A percentile compares a stretch with the other conserved stretches of the same genome.
Conservation (phyloP, 202 grass and related monocot genomes). For the Eragrostis tef region DNA sequence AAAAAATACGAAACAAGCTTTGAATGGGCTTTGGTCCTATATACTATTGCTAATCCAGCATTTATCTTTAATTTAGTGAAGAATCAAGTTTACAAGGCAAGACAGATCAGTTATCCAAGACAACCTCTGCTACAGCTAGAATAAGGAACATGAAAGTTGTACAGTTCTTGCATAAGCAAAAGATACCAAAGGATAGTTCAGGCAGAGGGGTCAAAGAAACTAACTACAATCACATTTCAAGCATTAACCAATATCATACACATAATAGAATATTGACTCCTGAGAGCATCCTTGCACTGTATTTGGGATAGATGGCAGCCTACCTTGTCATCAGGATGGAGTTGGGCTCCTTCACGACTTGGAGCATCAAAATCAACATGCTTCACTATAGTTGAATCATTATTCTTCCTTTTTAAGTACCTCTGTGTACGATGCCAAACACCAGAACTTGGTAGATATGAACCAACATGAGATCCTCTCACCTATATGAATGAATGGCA, state of each 20-base stretch:
- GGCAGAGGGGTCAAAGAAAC: not conserved
- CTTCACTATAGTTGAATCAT: constrained; percentile 73
- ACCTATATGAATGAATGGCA: constrained; percentile 62
- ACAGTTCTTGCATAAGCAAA: constrained; percentile 11
- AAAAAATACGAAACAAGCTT: not conserved
- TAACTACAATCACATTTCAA: constrained; percentile 29
- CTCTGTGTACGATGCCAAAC: constrained; percentile 96
- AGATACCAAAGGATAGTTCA: constrained; percentile 5
- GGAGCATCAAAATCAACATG: constrained; percentile 99
- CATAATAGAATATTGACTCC: constrained; percentile 7
- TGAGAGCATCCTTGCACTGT: constrained; percentile 15
- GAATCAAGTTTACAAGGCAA: constrained; percentile 20
- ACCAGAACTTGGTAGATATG: constrained; percentile 94
- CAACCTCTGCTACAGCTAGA: constrained; percentile 7
- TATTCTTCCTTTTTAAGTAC: constrained; percentile 71
- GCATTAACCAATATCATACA: constrained; percentile 1
- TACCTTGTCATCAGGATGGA: constrained; percentile 91
- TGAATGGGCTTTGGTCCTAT: not conserved
- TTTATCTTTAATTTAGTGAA: constrained; percentile 25
- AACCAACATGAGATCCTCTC: constrained; percentile 97
- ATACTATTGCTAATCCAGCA: not conserved
- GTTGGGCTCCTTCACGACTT: constrained; percentile 85
- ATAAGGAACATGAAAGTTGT: not conserved
- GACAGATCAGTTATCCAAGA: not conserved
- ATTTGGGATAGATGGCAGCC: constrained; percentile 23